Evolutionary conservation across 2,329 filamentous ascomycete genomes (phyloP).

Genomic region (Lachnellula subtilissima): DNA sequence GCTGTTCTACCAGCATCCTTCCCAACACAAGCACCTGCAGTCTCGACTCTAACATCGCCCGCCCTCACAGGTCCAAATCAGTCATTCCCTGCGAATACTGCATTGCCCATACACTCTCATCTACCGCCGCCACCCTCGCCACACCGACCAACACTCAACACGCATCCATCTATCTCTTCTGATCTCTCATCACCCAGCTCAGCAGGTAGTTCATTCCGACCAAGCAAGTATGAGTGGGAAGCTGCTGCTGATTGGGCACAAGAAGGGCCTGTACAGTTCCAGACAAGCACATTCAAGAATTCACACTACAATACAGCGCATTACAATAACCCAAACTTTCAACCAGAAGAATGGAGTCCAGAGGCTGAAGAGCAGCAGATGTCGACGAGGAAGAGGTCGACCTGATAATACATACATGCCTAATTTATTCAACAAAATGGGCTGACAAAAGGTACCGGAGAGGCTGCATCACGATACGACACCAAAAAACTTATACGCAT

Average conservation of each 20-base stretch:
- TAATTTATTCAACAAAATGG: neutral
- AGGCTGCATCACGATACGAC: neutral
- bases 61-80: constrained; percentile 14
- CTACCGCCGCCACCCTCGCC: constrained; percentile 10
- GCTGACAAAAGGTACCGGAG: neutral
- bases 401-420: constrained; percentile 5
- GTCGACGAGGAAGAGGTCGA: constrained; percentile 19
- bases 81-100: constrained; percentile 14
- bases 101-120: constrained; percentile 19
- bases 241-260: constrained; percentile 26
- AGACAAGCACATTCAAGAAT: constrained; percentile 59
- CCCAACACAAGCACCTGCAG: constrained; percentile 16
- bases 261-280: constrained; percentile 26
- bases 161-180: constrained; percentile 11
- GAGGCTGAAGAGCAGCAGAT: constrained; percentile 27
- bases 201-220: constrained; percentile 26
- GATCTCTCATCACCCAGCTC: constrained; percentile 21
- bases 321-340: constrained; percentile 60
- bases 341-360: constrained; percentile 46
- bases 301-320: constrained; percentile 63
- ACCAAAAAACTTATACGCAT: neutral
- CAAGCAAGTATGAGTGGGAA: constrained; percentile 32
- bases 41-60: constrained; percentile 20
- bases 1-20: constrained; percentile 16
- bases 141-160: constrained; percentile 15